These are phyloP conservation scores for Elsinoe australis DNA, from an alignment of 2,329 filamentous ascomycete species.

Conservation along the genomic window DNA sequence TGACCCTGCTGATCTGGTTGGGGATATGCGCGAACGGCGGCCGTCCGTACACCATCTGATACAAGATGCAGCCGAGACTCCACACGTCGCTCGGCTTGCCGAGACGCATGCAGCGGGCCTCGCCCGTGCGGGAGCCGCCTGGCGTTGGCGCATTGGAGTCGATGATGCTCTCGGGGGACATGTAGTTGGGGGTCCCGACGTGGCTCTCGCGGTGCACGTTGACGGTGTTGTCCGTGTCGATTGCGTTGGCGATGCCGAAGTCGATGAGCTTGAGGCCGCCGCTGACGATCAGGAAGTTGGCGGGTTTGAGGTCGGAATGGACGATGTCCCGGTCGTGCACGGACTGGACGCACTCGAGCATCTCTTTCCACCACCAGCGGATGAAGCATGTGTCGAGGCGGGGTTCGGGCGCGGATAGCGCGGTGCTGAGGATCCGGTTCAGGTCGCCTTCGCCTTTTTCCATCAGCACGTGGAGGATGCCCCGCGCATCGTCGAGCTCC, in stretches of 20 bases:
- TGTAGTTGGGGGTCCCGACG: constrained; percentile 95
- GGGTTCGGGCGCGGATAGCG: constrained; percentile 60
- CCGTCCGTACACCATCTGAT: constrained; percentile 97
- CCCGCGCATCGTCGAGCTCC: constrained; percentile 88
- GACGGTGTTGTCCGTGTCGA: constrained; percentile 88
- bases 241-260: constrained; percentile 96
- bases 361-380: constrained; percentile 98
- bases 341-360: constrained; percentile 88
- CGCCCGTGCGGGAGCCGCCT: constrained; percentile 35
- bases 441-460: constrained; percentile 94
- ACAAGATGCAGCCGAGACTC: constrained; percentile 92
- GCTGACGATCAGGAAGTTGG: constrained; percentile 89
- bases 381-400: constrained; percentile 83
- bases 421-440: constrained; percentile 69
- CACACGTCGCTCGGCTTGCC: constrained; percentile 95
- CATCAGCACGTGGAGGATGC: constrained; percentile 86
- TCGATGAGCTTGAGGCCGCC: constrained; percentile 93
- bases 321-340: constrained; percentile 90
- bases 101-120: constrained; percentile 64
- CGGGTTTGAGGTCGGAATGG: constrained; percentile 92
- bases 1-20: constrained; percentile 77
- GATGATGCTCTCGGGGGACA: constrained; percentile 90
- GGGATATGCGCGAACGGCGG: constrained; percentile 88
- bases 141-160: constrained; percentile 62
- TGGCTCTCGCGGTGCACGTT: constrained; percentile 96